Evolutionary conservation across 257 asterid genomes (phyloP).

Genomic region (Penstemon barbatus): DNA sequence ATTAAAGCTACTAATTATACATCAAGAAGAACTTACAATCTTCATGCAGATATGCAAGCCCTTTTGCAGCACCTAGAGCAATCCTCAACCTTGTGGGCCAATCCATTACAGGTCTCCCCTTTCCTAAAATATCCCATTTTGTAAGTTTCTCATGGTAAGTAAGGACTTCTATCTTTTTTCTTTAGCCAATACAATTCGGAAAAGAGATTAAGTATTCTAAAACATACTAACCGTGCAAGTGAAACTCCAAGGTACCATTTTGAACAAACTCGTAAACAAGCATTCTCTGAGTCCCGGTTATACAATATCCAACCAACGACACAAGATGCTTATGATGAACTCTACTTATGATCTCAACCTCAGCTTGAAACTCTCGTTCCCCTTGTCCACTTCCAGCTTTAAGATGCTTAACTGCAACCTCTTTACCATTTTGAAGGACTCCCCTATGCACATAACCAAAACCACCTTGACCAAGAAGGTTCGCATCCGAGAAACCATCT

Average conservation of each 20-base stretch:
- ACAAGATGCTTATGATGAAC: slow-evolving; percentile 97
- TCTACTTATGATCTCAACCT: slow-evolving; percentile 92
- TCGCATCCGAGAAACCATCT: slow-evolving; percentile 84
- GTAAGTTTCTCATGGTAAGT: slow-evolving; percentile 11
- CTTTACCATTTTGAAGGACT: slow-evolving; percentile 79
- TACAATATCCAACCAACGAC: slow-evolving; percentile 94
- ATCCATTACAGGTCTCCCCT: slow-evolving; percentile 55
- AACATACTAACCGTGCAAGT: slow-evolving; percentile 64
- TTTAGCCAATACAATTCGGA: too few relatives aligned
- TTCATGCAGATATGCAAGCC: slow-evolving; percentile 63
- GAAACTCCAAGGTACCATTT: slow-evolving; percentile 74
- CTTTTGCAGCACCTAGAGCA: slow-evolving; percentile 63
- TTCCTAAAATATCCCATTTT: slow-evolving; percentile 31
- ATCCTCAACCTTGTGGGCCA: slow-evolving; percentile 54
- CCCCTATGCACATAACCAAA: slow-evolving; percentile 94
- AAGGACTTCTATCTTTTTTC: too few relatives aligned
- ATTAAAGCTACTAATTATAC: background rate
- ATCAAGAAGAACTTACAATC: slow-evolving; percentile 44
- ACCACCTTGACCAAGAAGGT: slow-evolving; percentile 97
- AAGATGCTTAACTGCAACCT: slow-evolving; percentile 80
- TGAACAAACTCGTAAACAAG: slow-evolving; percentile 91
- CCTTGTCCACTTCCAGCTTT: slow-evolving; percentile 98
- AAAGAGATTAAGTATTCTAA: too few relatives aligned
- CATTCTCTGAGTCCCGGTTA: slow-evolving; percentile 62
- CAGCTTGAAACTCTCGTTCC: slow-evolving; percentile 91